Base-by-base conservation (phyloP, 805 yeast species). In the Pichia kluyveri region DNA sequence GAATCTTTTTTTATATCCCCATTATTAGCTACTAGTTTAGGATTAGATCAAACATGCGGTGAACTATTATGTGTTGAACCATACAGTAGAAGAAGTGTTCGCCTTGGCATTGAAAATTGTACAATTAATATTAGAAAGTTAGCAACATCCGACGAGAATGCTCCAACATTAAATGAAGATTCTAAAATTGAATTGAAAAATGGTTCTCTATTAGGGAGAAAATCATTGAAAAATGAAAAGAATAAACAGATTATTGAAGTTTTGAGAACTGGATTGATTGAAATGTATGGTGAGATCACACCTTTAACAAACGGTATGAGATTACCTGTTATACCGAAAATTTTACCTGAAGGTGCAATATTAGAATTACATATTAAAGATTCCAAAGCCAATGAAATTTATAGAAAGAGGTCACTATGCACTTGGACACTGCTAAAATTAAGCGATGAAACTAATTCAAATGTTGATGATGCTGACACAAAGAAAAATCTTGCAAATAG, bases 1-100 rank as follows among this genome's bases (percentile, higher is more conserved):
- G 14, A 43, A 10, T 47, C 50, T 10, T 15, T 44, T n/a, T 23
- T 40, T 15, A 10, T 52, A 19, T 52, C 55, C 2, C 51, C 53
- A 9, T 15, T 0, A 4, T 65, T 84, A 36, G 72, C 86, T 0
- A 63, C 72, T 19, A 80, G 89, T 0, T 67, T 86, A 27, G 78
- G 80, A 0, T 64, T 79, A 1, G 74, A 73, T 34, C 54, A 59
- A 15, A 56, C 69, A 1, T 68, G 78, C 8, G 91, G 90, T 0
- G 69, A 72, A 49, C 65, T 78, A 30, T 63, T 84, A 4, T 67
- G 74, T 5, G 52, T 87, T 9, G 80, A 78, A 42, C 51, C 56
- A 47, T 41, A 47, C 14, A 45, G 45, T 10, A 50, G 37, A 18
- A 48, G 40, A 23, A 43, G 46, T 23, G 32, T 52, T 10, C 43